A percentile compares a stretch with the other conserved stretches of the same genome.
phyloP scores from a whole-genome alignment of 345 rosid genomes.

The Excoecaria cochinchinensis region DNA sequence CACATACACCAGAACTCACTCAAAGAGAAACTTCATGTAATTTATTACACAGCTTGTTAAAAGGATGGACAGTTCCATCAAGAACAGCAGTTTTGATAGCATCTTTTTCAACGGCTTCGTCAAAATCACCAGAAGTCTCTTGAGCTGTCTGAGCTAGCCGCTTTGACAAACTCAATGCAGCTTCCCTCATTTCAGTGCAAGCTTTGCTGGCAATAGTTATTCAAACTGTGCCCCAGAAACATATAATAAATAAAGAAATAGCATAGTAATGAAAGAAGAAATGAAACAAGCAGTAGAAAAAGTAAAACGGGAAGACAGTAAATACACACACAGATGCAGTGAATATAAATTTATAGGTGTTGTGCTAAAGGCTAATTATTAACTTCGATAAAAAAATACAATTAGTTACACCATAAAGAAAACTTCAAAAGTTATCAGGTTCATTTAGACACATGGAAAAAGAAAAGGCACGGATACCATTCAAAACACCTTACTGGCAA shows the following conservation, averaged over 20 bases:
- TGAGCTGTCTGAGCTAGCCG: slow-evolving; percentile 86
- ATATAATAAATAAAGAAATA: too few species aligned
- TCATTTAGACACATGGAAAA: not conserved
- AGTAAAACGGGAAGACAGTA: not conserved
- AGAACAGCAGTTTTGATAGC: slow-evolving; percentile 90
- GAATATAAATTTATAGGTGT: not conserved
- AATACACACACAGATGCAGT: not conserved
- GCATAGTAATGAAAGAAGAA: too few species aligned
- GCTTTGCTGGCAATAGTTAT: slow-evolving; percentile 54
- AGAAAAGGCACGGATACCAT: not conserved
- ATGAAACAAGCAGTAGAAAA: too few species aligned
- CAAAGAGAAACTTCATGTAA: slow-evolving; percentile 87
- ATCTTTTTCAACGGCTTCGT: slow-evolving; percentile 95
- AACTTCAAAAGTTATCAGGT: not conserved
- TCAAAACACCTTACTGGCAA: not conserved
- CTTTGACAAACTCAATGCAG: slow-evolving; percentile 65
- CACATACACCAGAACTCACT: slow-evolving; percentile 48
- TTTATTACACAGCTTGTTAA: slow-evolving; percentile 96
- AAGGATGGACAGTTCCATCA: slow-evolving; percentile 97
- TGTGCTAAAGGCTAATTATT: not conserved
- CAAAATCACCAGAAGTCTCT: slow-evolving; percentile 93
- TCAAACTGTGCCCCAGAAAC: slow-evolving; percentile 47
- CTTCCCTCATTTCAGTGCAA: slow-evolving; percentile 76
- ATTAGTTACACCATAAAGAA: not conserved
- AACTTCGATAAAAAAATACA: not conserved